phyloP scores from a whole-genome alignment of 2,329 filamentous ascomycete genomes.

The Pestalotiopsis sp. region DNA sequence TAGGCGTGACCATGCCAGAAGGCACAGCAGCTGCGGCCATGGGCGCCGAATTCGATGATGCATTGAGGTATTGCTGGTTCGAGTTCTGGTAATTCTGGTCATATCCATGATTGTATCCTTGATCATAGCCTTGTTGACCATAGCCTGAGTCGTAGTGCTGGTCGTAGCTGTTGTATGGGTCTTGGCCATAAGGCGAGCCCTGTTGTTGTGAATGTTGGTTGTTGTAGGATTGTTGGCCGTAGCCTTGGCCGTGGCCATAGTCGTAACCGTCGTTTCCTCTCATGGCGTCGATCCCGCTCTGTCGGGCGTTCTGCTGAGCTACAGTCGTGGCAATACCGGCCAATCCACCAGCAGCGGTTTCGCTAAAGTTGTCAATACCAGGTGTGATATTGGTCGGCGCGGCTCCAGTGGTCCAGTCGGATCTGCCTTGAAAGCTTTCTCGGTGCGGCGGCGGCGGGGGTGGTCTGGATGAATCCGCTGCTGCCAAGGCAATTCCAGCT shows the following conservation, averaged over 20 bases:
- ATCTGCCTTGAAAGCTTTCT: slow-evolving; percentile 18
- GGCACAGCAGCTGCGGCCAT: slow-evolving; percentile 36
- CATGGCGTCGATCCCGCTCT: slow-evolving; percentile 67
- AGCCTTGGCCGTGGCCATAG: slow-evolving; percentile 13
- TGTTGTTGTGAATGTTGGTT: slow-evolving; percentile 10
- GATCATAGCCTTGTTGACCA: slow-evolving; percentile 8
- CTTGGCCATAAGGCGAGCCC: slow-evolving; percentile 21
- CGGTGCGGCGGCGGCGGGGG: slow-evolving; percentile 32
- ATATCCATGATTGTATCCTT: slow-evolving; percentile 18
- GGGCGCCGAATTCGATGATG: slow-evolving; percentile 45
- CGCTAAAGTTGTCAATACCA: slow-evolving; percentile 69
- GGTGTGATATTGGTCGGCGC: slow-evolving; percentile 53
- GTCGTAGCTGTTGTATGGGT: slow-evolving; percentile 19
- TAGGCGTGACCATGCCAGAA: slow-evolving; percentile 43
- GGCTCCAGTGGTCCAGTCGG: slow-evolving; percentile 24
- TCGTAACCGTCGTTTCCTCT: slow-evolving; percentile 37
- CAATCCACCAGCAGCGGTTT: slow-evolving; percentile 65
- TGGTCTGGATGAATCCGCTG: slow-evolving; percentile 22
- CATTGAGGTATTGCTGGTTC: slow-evolving; percentile 32
- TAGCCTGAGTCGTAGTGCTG: slow-evolving; percentile 14
- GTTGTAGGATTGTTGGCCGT: background rate
- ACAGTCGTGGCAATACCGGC: slow-evolving; percentile 68
- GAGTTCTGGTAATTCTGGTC: slow-evolving; percentile 24
- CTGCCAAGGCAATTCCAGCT: slow-evolving; percentile 22
- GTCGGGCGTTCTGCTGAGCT: slow-evolving; percentile 64